These are phyloP conservation scores for Peronosclerospora sorghi DNA, from an alignment of 352 stramenopile species.

Conservation along the genomic window DNA sequence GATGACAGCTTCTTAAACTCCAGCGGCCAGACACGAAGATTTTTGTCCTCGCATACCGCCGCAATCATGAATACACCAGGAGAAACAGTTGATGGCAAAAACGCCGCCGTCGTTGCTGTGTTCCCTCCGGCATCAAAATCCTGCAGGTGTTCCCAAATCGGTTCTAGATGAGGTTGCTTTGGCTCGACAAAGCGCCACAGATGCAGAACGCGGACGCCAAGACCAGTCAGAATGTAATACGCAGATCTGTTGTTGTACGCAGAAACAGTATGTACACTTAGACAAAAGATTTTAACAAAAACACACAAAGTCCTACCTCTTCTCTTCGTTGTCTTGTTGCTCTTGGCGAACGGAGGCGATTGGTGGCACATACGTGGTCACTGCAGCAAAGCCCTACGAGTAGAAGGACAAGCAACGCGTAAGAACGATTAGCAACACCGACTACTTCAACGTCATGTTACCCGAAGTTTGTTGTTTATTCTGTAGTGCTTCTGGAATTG, in stretches of 20 bases:
- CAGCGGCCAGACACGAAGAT: constrained; percentile 59
- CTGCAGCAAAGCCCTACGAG: constrained; percentile 64
- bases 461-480: constrained; percentile 40
- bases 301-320: constrained; percentile 12
- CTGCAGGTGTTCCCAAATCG: constrained; percentile 48
- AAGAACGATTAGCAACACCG: constrained; percentile 1
- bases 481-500: constrained; percentile 73
- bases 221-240: constrained; percentile 66
- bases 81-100: constrained; percentile 29
- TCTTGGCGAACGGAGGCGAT: not conserved
- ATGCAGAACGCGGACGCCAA: constrained; percentile 59
- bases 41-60: constrained; percentile 39
- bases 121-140: constrained; percentile 42
- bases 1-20: constrained; percentile 14
- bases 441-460: constrained; percentile 12
- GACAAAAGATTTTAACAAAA: not conserved
- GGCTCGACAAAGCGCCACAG: constrained; percentile 68
- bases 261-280: constrained; percentile 1
- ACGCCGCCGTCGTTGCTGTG: constrained; percentile 40
- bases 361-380: constrained; percentile 30
- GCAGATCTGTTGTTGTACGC: constrained; percentile 17
- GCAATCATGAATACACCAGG: constrained; percentile 29
- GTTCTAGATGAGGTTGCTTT: constrained; percentile 11
- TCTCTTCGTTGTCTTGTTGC: constrained; percentile 2
- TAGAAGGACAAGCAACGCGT: constrained; percentile 2